Evolutionary conservation across 1,284 basidiomycete genomes (phyloP).

Genomic region (Rhodotorula sp.): DNA sequence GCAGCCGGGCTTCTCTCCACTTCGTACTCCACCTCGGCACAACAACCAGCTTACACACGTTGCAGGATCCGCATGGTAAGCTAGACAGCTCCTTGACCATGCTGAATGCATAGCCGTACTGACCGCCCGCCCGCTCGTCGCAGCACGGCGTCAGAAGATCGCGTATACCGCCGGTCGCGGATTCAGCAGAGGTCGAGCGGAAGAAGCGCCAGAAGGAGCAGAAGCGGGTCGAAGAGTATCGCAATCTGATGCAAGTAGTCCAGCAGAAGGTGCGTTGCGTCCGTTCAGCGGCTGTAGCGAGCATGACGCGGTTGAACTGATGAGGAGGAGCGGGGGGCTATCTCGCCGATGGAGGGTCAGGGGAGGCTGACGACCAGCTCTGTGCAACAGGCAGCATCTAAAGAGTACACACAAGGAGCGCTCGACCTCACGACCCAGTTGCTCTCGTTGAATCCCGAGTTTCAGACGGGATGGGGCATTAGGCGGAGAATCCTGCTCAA

Average conservation of each 20-base stretch:
- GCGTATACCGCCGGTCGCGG: constrained; percentile 34
- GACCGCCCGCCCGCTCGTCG: too few species aligned
- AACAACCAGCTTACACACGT: background rate
- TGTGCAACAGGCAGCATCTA: background rate
- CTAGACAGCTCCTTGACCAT: background rate
- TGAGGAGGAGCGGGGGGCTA: constrained; percentile 56
- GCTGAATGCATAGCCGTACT: too few species aligned
- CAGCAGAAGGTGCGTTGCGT: constrained; percentile 64
- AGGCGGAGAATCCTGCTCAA: constrained; percentile 70
- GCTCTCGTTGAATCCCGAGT: constrained; percentile 49
- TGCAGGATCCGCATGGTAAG: background rate
- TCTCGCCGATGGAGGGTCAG: background rate
- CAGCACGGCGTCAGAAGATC: constrained; percentile 78
- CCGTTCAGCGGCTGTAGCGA: background rate
- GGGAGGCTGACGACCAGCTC: background rate
- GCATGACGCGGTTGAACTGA: constrained; percentile 45
- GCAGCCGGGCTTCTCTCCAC: background rate
- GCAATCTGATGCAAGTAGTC: constrained; percentile 63
- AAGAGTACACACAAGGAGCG: constrained; percentile 59
- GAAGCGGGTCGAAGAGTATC: constrained; percentile 71
- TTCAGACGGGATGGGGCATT: constrained; percentile 93
- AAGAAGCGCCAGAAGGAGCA: constrained; percentile 57
- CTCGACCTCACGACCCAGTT: constrained; percentile 53
- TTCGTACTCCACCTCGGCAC: background rate
- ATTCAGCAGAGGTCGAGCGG: constrained; percentile 39